Evolutionary conservation across 2,329 filamentous ascomycete genomes (phyloP), one percentile per base, ranked within the genome.

Genomic region (Polychaeton citri): DNA sequence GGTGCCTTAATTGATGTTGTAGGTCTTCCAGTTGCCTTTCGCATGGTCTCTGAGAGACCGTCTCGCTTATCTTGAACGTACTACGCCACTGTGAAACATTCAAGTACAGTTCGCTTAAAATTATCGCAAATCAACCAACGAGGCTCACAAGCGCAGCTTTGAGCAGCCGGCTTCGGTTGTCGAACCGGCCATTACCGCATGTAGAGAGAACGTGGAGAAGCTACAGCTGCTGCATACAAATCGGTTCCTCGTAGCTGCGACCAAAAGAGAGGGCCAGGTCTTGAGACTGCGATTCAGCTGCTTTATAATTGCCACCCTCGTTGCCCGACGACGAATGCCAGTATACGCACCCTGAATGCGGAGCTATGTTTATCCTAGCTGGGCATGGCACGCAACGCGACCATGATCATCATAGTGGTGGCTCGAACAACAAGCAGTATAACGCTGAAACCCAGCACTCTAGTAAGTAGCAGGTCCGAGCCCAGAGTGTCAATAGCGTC

Each of bases 1-100:
- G 36, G 34, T 19, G 31, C 36, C 8, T 30, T 31, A 18, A 34
- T 19, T 10, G 24, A 32, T 21, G 36, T 19, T 4, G 13, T 16
- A 35, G 36, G 36, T n/a, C 36, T 38, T 4, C 32, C 21, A n/a
- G 19, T 28, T n/a, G 36, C 36, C 6, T 38, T 38, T 30, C 31
- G 32, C 19, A 19, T 19, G 13, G 32, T 38, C 13, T 19, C 31
- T 4, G 5, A 6, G 19, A 34, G 34, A n/a, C n/a, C 19, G 12
- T 38, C 15, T 21, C 36, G n/a, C 36, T 38, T 3, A 31, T 38
- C 19, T 31, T 38, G 15, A 30, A 38, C 17, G 34, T 34, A 6
- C 9, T 38, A 7, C 16, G 19, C 13, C n/a, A 21, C n/a, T n/a
- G 6, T 5, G 26, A 26, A 28, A 10, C 4, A 19, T 38, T 12